Base-by-base conservation (phyloP, 805 yeast species). In the Cyberlindnera euphorbiae region DNA sequence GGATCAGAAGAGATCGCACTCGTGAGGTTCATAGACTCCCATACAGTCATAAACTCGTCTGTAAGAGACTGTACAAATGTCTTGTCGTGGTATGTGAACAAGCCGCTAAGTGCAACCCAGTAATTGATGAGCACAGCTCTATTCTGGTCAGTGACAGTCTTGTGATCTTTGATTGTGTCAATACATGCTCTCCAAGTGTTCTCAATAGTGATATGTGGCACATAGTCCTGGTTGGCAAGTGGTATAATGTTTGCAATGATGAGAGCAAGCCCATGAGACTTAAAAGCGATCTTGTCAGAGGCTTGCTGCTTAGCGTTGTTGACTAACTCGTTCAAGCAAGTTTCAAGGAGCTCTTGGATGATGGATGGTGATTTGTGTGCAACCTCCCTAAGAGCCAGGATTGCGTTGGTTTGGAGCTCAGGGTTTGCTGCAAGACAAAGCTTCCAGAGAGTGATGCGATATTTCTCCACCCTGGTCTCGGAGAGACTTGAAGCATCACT, bases 41-140 rank as follows among this genome's bases (percentile, higher is more conserved):
- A 83, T 38, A 82, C 63, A 8, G 66, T 55, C 30, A 82, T 56
- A 33, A 83, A 63, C 45, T 79, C 86, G 3, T 77, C 68, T 11
- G 71, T 60, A 44, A 79, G 80, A 38, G 75, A 63, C 33, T 67
- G 62, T 25, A 83, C 62, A 38, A 75, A 72, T 17, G 65, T 60
- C 12, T 69, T 68, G 25, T 81, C 82, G 0, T 59, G 50, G 49
- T 75, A 72, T 33, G 77, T 72, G 67, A 82, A 73, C 4, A 82
- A 55, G 3, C 90, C 90, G 41, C 69, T 64, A 16, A 83, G 50
- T 17, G 80, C 49, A 12, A 74, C 67, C 90, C 93, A 83, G 27
- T 85, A 59, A 28, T 72, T 55, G 32, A 72, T 33, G 26, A 64
- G 52, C 47, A 67, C 55, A 46, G 59, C 52, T 54, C 62, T 52